phyloP scores from a whole-genome alignment of 192 early-diverging fungal species.

The Umbelopsis sp. region DNA sequence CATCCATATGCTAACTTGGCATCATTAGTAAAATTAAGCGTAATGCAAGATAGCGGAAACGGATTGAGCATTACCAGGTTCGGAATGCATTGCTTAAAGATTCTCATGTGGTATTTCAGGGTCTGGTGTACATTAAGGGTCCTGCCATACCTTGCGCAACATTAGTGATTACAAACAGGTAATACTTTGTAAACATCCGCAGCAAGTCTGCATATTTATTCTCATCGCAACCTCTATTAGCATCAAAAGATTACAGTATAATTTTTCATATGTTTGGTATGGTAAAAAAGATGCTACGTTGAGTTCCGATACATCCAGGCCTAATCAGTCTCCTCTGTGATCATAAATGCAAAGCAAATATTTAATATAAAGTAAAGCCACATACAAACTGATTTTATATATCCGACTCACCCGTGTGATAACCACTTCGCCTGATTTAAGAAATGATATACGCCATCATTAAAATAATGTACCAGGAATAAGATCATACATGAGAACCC shows the following conservation, averaged over 20 bases:
- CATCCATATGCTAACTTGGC: too few relatives aligned
- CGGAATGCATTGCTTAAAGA: background rate
- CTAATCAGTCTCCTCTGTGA: conserved; percentile 11
- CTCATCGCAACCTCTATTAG: too few relatives aligned
- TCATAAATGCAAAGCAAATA: background rate
- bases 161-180: background rate
- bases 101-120: conserved; percentile 7
- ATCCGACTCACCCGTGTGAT: conserved; percentile 48
- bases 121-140: conserved; percentile 7
- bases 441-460: background rate
- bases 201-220: too few relatives aligned
- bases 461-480: background rate
- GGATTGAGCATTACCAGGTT: background rate
- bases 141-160: conserved; percentile 14
- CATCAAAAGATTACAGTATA: too few relatives aligned
- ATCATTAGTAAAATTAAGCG: background rate
- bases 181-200: too few relatives aligned
- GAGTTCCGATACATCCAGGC: background rate
- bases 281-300: too few relatives aligned
- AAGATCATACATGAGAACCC: background rate
- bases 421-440: conserved; percentile 68
- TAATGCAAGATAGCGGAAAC: too few relatives aligned
- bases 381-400: background rate
- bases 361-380: background rate
- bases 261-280: too few relatives aligned